Conservation (phyloP, 495 filamentous ascomycete genomes). For the Daldinia loculata region DNA sequence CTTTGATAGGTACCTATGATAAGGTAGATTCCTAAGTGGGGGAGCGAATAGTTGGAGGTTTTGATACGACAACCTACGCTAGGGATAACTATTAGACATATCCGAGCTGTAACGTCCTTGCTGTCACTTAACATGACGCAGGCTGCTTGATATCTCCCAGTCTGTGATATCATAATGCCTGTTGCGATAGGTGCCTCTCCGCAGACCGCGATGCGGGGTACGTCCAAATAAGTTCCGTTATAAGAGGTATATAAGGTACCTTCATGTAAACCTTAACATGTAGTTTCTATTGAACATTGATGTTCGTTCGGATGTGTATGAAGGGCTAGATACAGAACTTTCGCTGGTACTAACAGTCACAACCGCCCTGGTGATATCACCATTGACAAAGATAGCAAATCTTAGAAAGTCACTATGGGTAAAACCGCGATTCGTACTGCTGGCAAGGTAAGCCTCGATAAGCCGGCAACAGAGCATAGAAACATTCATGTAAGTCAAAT, state of each 20-base stretch:
- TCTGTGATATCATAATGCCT: slow-evolving; percentile 26
- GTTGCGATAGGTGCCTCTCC: slow-evolving; percentile 24
- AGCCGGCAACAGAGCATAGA: slow-evolving; percentile 76
- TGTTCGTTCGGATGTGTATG: neutral
- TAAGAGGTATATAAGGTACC: slow-evolving; percentile 5
- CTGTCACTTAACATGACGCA: slow-evolving; percentile 23
- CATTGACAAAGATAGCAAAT: neutral
- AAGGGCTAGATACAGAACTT: neutral
- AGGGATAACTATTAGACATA: slow-evolving; percentile 7
- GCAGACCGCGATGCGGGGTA: slow-evolving; percentile 32
- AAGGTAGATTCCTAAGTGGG: slow-evolving; percentile 28
- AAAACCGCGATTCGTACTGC: slow-evolving; percentile 73
- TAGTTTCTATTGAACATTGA: neutral
- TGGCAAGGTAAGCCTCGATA: slow-evolving; percentile 79
- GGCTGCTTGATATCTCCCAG: neutral
- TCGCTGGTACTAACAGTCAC: neutral
- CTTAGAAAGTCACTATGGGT: slow-evolving; percentile 56
- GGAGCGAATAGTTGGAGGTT: slow-evolving; percentile 12
- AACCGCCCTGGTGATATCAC: neutral
- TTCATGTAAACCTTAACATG: neutral
- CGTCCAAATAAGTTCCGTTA: neutral
- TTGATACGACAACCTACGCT: slow-evolving; percentile 18
- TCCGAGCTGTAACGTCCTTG: neutral
- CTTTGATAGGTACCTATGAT: slow-evolving; percentile 18
- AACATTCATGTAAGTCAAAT: slow-evolving; percentile 73